A percentile compares a stretch with the other conserved stretches of the same genome.
Evolutionary conservation across 1,139 yeast species (phyloP).

Genomic region (Hyphopichia buzzinii): DNA sequence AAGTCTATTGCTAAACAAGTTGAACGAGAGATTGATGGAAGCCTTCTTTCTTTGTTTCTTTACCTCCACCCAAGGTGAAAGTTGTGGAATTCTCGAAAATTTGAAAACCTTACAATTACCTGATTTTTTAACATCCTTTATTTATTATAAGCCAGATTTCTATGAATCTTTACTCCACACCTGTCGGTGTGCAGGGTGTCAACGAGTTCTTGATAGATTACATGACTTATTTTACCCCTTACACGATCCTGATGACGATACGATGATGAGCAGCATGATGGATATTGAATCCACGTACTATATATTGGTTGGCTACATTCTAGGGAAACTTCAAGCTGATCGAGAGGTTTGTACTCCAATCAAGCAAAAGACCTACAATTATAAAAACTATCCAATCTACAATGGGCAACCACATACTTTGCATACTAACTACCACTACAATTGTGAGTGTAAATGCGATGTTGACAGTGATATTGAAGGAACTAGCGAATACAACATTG

Average conservation of each 20-base stretch:
- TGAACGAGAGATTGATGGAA: conserved; percentile 36
- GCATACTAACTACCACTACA: conserved; percentile 30
- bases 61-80: conserved; percentile 8
- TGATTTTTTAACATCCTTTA: conserved; percentile 39
- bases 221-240: conserved; percentile 24
- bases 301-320: conserved; percentile 32
- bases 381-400: conserved; percentile 31
- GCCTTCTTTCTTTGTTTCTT: conserved; percentile 34
- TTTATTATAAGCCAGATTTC: conserved; percentile 40
- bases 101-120: conserved; percentile 31
- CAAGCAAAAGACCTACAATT: conserved; percentile 24
- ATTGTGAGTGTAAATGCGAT: conserved; percentile 22
- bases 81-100: conserved; percentile 6
- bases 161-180: conserved; percentile 36
- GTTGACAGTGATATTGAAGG: conserved; percentile 25
- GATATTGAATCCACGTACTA: conserved; percentile 31
- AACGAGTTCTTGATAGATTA: conserved; percentile 24
- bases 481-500: conserved; percentile 22
- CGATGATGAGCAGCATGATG: conserved; percentile 10
- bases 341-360: conserved; percentile 41
- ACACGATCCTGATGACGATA: conserved; percentile 11
- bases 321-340: conserved; percentile 38
- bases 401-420: conserved; percentile 40
- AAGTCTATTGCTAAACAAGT: conserved; percentile 26
- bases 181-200: conserved; percentile 38